Conservation (phyloP, 768 basidiomycete genomes). For the Sporobolomyces roseus region DNA sequence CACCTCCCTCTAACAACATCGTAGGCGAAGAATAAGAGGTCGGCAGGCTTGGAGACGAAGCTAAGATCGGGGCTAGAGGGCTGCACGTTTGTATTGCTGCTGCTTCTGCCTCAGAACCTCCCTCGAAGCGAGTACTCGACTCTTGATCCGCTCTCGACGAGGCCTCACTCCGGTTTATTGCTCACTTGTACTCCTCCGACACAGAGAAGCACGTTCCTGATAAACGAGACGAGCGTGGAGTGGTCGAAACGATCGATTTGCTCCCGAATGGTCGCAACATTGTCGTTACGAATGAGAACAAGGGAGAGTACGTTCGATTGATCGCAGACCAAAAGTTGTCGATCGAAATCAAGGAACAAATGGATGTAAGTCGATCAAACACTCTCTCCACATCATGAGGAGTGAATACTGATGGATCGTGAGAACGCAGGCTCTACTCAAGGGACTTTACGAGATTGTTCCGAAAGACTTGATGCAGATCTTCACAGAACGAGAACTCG, state of each 20-base stretch:
- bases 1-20: no score
- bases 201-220: constrained; percentile 93
- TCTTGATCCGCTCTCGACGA: no score
- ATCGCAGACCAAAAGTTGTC: constrained; percentile 91
- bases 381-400: no score
- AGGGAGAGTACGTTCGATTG: constrained; percentile 88
- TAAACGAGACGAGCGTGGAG: constrained; percentile 96
- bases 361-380: constrained; percentile 53
- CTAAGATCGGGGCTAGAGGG: no score
- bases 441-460: constrained; percentile 95
- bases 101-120: no score
- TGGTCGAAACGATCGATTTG: constrained; percentile 77
- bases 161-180: no score
- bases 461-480: constrained; percentile 93
- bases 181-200: no score
- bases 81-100: no score
- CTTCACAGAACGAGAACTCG: constrained; percentile 91
- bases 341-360: constrained; percentile 92
- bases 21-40: no score
- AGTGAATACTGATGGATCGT: no score
- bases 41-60: no score
- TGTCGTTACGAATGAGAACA: constrained; percentile 93
- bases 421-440: constrained; percentile 69
- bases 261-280: constrained; percentile 79
- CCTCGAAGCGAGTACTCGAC: no score